Base-by-base conservation (phyloP, 2,329 filamentous ascomycete genomes). In the Beauveria sp. region DNA sequence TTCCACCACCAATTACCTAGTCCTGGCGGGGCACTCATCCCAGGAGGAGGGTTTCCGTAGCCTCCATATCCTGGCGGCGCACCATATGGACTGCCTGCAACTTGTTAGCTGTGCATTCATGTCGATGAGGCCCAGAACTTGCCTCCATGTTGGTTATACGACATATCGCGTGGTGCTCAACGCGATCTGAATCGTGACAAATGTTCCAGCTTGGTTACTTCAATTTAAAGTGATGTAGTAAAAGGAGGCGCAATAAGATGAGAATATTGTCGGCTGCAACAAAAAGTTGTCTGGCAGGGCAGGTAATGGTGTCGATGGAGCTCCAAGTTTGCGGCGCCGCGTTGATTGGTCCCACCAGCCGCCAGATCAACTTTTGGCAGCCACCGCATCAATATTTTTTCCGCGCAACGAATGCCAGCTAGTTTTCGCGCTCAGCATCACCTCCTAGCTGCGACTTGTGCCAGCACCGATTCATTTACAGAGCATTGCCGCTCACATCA, bases 11-110 rank as follows among this genome's bases (percentile, higher is more conserved):
- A 47, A 84, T 75, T 82, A 93, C 91, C 90, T 84, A 92, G 85
- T 76, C 90, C 91, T 68, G 91, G 90, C 69, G 90, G 89, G 68
- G 88, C 85, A 66, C 84, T 87, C 84, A 91, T 88, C 63, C 86
- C 61, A 4, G 61, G 61, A 12, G 61, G 61, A 40, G 51, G 44
- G 61, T 76, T 76, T 61, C 81, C 79, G 68, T 90, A 92, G 61
- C 80, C 81, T 66, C 84, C 84, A 77, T 88, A 96, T 67, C 85
- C 84, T 57, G 90, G 89, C 70, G 89, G 88, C 62, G 84, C 82
- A 69, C 88, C 89, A 79, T 92, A 96, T 54, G 84, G 83, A 73
- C 79, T 80, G 53, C 69, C 70, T 71, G 24, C 22, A 26, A 44
- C 3, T 26, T 18, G 50, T 50, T 43, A 52, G 46, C 47, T 34